Percentiles rank a stretch among this genome's conserved stretches.
Conservation (phyloP, 2,329 filamentous ascomycete genomes). For the Pseudogymnoascus sp. region DNA sequence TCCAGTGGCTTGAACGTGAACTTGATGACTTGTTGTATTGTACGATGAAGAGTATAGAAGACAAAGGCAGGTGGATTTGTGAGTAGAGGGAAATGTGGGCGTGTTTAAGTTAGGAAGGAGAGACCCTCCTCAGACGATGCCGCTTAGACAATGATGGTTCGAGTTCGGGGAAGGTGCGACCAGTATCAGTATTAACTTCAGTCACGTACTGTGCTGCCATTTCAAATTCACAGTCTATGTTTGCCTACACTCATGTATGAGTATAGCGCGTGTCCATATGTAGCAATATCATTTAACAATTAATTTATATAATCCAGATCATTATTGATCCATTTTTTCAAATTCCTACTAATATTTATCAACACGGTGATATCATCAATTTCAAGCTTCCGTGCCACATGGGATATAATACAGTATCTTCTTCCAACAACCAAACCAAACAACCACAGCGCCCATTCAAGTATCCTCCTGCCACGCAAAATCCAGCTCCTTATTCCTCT, state of each 20-base stretch:
- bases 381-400: neutral
- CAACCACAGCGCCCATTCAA: neutral
- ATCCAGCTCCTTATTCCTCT: conserved; percentile 70
- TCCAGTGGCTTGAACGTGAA: neutral
- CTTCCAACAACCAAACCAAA: neutral
- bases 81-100: no score
- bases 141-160: neutral
- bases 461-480: conserved; percentile 94
- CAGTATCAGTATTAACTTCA: neutral
- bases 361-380: neutral
- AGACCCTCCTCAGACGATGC: neutral
- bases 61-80: neutral
- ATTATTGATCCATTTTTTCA: neutral
- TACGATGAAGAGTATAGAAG: neutral
- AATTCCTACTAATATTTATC: neutral
- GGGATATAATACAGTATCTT: neutral
- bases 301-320: neutral
- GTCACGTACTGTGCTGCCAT: neutral
- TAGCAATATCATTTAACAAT: neutral
- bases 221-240: neutral
- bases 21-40: neutral
- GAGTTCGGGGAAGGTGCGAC: neutral
- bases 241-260: neutral
- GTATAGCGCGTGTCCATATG: neutral
- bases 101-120: neutral